Evolutionary conservation across 495 filamentous ascomycete species (phyloP), one percentile per base, ranked within the genome.

Genomic region (Penicillium dipodomyicola): DNA sequence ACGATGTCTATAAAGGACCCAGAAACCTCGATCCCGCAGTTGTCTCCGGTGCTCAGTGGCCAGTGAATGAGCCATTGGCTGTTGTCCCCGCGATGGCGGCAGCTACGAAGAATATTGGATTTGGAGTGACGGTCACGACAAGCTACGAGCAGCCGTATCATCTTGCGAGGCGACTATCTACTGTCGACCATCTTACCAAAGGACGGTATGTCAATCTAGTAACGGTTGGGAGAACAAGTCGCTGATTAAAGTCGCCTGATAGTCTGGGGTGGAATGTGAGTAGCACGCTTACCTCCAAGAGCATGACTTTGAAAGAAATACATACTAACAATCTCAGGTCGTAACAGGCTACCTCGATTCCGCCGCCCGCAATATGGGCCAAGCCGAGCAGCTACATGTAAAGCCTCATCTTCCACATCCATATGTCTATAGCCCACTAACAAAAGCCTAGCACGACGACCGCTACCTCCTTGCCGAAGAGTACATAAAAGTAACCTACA

Each of bases 91-190:
- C 75, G 3, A 79, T 79, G 76, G 75, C 76, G 1, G 75, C 76
- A 4, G 75, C 58, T 1, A 89, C 87, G 4, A 68, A 90, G 55
- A 79, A 78, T 48, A 80, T 95, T 35, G 87, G 87, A 1, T 77
- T 85, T 37, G 80, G 89, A 12, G 84, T 91, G 4, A 89, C 91
- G 23, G 72, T 85, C n/a, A 80, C 83, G 4, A 87, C 76, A 6
- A 88, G 84, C 17, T 89, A 87, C 58, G 87, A 88, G 64, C 82
- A 84, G 59, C 86, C 87, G 1, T 90, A 86, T 65, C 84, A 87
- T 61, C 75, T 90, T 15, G 86, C 86, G 0, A 72, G 85, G 17
- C 72, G 86, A 20, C 64, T 90, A 23, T 83, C 82, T 0, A 90
- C 86, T 0, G 69, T 87, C 4, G 87, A 90, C 56, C 86, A 88